Percentiles rank a stretch among this genome's conserved stretches.
phyloP scores from a whole-genome alignment of 805 yeast species.

The Danielia oregonensis region DNA sequence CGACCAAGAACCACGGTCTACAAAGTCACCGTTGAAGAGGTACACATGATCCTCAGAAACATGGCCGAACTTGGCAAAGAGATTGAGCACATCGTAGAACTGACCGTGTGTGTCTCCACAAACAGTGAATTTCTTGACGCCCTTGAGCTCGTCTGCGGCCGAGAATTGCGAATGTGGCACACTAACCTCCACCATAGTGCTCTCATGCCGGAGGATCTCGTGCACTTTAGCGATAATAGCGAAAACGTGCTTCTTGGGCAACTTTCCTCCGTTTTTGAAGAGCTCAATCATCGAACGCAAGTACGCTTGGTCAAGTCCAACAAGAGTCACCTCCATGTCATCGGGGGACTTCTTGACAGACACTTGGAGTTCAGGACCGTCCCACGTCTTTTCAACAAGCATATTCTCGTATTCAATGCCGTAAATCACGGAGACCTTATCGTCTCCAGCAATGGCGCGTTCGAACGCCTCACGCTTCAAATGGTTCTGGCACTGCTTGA shows the following conservation, averaged over 20 bases:
- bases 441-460: slow-evolving; percentile 78
- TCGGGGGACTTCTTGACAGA: slow-evolving; percentile 24
- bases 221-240: slow-evolving; percentile 75
- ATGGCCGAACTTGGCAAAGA: slow-evolving; percentile 71
- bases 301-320: slow-evolving; percentile 48
- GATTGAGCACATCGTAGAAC: slow-evolving; percentile 80
- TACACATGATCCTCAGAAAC: slow-evolving; percentile 68
- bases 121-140: slow-evolving; percentile 57
- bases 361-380: slow-evolving; percentile 55
- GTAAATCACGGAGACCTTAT: slow-evolving; percentile 46
- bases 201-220: slow-evolving; percentile 59
- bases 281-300: slow-evolving; percentile 60
- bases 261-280: slow-evolving; percentile 68
- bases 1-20: slow-evolving; percentile 97
- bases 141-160: not conserved
- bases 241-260: slow-evolving; percentile 81
- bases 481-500: slow-evolving; percentile 59
- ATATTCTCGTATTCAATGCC: slow-evolving; percentile 46
- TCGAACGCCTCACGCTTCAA: slow-evolving; percentile 77
- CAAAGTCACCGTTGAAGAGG: slow-evolving; percentile 95
- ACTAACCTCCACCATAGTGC: slow-evolving; percentile 70
- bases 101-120: slow-evolving; percentile 99
- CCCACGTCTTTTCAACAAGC: slow-evolving; percentile 50
- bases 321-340: slow-evolving; percentile 22
- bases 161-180: slow-evolving; percentile 30